These are phyloP conservation scores for Heritiera littoralis DNA, from an alignment of 345 rosid species.

Conservation along the genomic window DNA sequence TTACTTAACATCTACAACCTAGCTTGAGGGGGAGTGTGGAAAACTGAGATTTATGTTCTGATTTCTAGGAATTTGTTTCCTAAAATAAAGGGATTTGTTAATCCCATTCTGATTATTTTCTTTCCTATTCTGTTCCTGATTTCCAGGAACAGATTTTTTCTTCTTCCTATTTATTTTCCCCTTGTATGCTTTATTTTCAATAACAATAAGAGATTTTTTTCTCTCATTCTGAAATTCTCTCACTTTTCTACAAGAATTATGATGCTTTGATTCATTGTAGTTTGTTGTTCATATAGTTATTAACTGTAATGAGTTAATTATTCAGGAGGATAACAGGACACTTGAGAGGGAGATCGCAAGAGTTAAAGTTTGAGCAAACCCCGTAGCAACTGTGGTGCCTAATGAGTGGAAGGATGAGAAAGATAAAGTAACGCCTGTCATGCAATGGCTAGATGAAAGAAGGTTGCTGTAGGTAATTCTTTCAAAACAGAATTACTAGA, in stretches of 20 bases:
- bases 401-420: slow-evolving; percentile 97
- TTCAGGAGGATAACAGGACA: slow-evolving; percentile 86
- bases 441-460: slow-evolving; percentile 90
- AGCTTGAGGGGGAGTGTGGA: too few relatives aligned
- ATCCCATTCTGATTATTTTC: too few relatives aligned
- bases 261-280: background rate
- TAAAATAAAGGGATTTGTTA: too few relatives aligned
- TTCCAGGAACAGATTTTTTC: too few relatives aligned
- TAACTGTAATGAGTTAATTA: background rate
- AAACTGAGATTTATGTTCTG: too few relatives aligned
- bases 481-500: background rate
- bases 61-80: too few relatives aligned
- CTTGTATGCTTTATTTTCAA: too few relatives aligned
- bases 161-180: too few relatives aligned
- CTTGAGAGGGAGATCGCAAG: slow-evolving; percentile 95
- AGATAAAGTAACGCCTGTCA: slow-evolving; percentile 88
- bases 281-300: background rate
- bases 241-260: background rate
- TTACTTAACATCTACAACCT: too few relatives aligned
- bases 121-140: too few relatives aligned
- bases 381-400: slow-evolving; percentile 84
- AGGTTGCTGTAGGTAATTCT: slow-evolving; percentile 69
- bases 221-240: too few relatives aligned
- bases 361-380: slow-evolving; percentile 71
- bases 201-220: too few relatives aligned